Percentiles rank a stretch among this genome's conserved stretches.
phyloP scores from a whole-genome alignment of 768 basidiomycete species.

The Lactifluus volemus region DNA sequence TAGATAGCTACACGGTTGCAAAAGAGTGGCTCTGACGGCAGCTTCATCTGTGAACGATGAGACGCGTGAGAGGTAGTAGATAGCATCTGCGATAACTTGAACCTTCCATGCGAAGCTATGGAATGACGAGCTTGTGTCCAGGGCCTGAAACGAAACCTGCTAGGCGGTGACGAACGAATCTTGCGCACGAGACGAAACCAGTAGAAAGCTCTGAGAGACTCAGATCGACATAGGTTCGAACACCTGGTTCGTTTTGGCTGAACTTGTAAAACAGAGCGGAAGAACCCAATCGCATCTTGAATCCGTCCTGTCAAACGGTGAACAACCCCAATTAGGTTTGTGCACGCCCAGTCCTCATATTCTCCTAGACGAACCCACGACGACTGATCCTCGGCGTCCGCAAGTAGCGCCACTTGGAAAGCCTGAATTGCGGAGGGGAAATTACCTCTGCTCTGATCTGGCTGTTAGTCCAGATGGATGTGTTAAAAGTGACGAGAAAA shows the following conservation, averaged over 20 bases:
- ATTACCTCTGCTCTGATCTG: conserved; percentile 51
- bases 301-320: conserved; percentile 69
- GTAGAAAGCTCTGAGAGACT: conserved; percentile 54
- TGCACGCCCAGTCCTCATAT: conserved; percentile 77
- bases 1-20: conserved; percentile 31
- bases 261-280: conserved; percentile 44
- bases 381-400: conserved; percentile 63
- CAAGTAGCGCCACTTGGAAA: conserved; percentile 78
- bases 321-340: conserved; percentile 78
- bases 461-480: conserved; percentile 2
- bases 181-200: conserved; percentile 77
- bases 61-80: conserved; percentile 53
- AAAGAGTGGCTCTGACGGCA: conserved; percentile 29
- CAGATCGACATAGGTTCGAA: conserved; percentile 63
- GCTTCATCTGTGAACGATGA: conserved; percentile 41
- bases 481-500: conserved; percentile 20
- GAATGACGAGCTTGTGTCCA: conserved; percentile 51
- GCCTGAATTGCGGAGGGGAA: conserved; percentile 71
- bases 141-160: conserved; percentile 38
- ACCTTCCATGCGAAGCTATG: conserved; percentile 78
- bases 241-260: conserved; percentile 64
- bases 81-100: conserved; percentile 66
- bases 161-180: conserved; percentile 60
- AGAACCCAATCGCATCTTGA: conserved; percentile 61
- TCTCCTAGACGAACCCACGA: conserved; percentile 92